Evolutionary conservation across 2,329 filamentous ascomycete species (phyloP).

Genomic region (Fusarium nurragi): DNA sequence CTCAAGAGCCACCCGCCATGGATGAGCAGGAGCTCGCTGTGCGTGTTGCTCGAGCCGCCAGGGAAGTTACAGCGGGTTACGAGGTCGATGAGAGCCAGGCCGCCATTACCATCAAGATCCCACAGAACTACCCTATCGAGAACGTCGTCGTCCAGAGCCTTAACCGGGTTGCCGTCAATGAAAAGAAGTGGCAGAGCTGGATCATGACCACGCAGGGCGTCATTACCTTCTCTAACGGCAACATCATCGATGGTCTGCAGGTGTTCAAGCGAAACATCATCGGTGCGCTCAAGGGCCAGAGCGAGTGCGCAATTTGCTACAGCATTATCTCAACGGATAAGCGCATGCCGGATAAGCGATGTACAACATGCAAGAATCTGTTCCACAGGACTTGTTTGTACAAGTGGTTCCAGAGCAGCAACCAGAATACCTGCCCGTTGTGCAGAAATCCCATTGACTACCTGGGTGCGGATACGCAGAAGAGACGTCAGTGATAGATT

Average conservation of each 20-base stretch:
- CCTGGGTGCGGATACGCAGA: slow-evolving; percentile 53
- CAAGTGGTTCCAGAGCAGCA: slow-evolving; percentile 97
- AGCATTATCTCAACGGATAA: slow-evolving; percentile 90
- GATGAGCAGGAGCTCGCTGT: slow-evolving; percentile 69
- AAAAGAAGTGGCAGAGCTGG: slow-evolving; percentile 94
- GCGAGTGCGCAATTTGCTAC: slow-evolving; percentile 97
- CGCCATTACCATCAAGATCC: slow-evolving; percentile 82
- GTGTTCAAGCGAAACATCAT: slow-evolving; percentile 89
- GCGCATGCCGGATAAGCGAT: slow-evolving; percentile 90
- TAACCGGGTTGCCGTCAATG: slow-evolving; percentile 85
- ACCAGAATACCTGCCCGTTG: slow-evolving; percentile 88
- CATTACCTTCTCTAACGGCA: slow-evolving; percentile 92
- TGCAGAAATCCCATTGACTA: slow-evolving; percentile 88
- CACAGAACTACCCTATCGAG: slow-evolving; percentile 83
- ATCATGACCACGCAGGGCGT: slow-evolving; percentile 87
- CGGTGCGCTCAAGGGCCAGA: slow-evolving; percentile 89
- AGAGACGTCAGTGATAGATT: slow-evolving; percentile 47
- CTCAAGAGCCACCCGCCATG: slow-evolving; percentile 57
- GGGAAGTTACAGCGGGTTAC: slow-evolving; percentile 85
- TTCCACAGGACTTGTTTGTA: slow-evolving; percentile 93
- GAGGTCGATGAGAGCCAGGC: slow-evolving; percentile 88
- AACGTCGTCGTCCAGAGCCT: slow-evolving; percentile 79
- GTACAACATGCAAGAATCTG: slow-evolving; percentile 89
- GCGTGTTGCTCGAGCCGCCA: slow-evolving; percentile 74
- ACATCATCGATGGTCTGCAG: slow-evolving; percentile 84